Evolutionary conservation across 768 basidiomycete species (phyloP).

Genomic region (Grammothele lineata): DNA sequence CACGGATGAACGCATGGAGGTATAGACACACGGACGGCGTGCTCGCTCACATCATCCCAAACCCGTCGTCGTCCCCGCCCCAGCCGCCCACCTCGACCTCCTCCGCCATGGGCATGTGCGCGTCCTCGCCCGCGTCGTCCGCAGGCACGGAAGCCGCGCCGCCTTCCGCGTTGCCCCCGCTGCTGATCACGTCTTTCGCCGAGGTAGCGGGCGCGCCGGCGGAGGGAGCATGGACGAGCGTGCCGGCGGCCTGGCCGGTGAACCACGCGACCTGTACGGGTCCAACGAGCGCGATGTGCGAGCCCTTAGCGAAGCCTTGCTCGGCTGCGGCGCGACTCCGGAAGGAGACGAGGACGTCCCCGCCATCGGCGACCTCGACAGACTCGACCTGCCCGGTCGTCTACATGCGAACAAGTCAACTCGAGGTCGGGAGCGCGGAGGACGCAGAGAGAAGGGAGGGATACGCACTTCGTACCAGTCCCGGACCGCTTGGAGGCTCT

Average conservation of each 20-base stretch:
- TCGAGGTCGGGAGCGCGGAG: not conserved
- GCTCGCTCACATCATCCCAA: slow-evolving; percentile 54
- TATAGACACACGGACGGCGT: no score
- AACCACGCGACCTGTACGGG: slow-evolving; percentile 67
- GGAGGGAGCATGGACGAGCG: not conserved
- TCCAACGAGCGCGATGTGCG: slow-evolving; percentile 61
- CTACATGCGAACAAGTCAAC: slow-evolving; percentile 32
- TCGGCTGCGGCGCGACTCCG: slow-evolving; percentile 70
- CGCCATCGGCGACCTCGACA: slow-evolving; percentile 49
- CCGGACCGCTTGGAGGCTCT: slow-evolving; percentile 55
- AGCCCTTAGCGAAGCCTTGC: slow-evolving; percentile 74
- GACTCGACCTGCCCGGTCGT: slow-evolving; percentile 68
- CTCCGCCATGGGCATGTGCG: slow-evolving; percentile 39
- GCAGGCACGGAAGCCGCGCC: slow-evolving; percentile 17
- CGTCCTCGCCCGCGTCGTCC: slow-evolving; percentile 27
- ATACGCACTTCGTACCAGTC: slow-evolving; percentile 78
- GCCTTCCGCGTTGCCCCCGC: slow-evolving; percentile 19
- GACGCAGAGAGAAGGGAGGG: not conserved
- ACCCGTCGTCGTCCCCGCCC: slow-evolving; percentile 71
- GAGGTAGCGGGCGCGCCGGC: slow-evolving; percentile 12
- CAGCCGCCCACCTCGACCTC: slow-evolving; percentile 64
- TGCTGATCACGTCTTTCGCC: not conserved
- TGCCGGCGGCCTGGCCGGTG: slow-evolving; percentile 27
- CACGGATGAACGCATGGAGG: no score
- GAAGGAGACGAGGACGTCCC: slow-evolving; percentile 65